Evolutionary conservation across 805 yeast genomes (phyloP).

Genomic region (Candida yuanshanica): DNA sequence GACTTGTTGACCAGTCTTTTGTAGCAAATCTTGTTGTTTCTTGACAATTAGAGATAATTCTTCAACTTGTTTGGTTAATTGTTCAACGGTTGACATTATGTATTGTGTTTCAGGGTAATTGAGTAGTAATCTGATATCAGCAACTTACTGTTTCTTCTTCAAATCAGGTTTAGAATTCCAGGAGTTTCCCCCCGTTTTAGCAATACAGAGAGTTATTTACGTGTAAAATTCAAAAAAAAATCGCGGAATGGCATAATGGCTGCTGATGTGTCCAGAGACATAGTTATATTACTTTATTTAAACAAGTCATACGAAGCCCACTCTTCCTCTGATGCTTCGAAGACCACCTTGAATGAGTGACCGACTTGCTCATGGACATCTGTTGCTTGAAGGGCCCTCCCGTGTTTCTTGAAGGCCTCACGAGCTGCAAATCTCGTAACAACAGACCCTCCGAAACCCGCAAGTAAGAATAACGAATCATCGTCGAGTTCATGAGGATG

Average conservation of each 20-base stretch:
- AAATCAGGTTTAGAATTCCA: too few species aligned
- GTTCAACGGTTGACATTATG: constrained; percentile 18
- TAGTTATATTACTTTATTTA: too few species aligned
- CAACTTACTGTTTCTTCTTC: not conserved
- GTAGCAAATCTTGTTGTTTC: constrained; percentile 60
- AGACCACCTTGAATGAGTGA: constrained; percentile 39
- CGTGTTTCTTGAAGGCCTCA: constrained; percentile 58
- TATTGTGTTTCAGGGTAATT: not conserved
- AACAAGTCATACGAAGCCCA: not conserved
- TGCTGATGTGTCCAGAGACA: too few species aligned
- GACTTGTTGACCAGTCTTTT: constrained; percentile 76
- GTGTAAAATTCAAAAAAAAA: not conserved
- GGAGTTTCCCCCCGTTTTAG: not conserved
- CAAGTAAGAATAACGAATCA: constrained; percentile 37
- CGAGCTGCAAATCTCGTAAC: constrained; percentile 61
- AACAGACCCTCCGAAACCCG: constrained; percentile 67
- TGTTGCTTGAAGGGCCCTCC: constrained; percentile 81
- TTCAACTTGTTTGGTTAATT: constrained; percentile 37
- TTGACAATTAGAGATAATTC: constrained; percentile 48
- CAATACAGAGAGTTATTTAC: not conserved
- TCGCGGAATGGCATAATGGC: not conserved
- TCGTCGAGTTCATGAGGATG: constrained; percentile 28
- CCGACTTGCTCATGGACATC: constrained; percentile 70
- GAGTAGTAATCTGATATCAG: not conserved
- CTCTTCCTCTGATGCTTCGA: constrained; percentile 5